These are phyloP conservation scores for Protomyces pachydermus DNA, from an alignment of 1,139 yeast species.

Conservation along the genomic window DNA sequence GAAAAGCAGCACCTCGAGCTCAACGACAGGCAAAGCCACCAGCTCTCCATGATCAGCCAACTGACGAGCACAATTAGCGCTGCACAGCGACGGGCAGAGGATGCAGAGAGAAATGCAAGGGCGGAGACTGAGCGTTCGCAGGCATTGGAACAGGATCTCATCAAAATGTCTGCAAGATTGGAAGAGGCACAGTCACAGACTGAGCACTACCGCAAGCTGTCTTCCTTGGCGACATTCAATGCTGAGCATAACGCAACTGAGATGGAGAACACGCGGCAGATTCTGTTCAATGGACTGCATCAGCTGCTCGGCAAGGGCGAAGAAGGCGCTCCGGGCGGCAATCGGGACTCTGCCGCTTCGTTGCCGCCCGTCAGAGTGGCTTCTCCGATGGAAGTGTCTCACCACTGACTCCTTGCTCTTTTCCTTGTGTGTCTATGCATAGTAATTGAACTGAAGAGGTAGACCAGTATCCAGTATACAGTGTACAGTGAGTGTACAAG, in stretches of 20 bases:
- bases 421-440: no score
- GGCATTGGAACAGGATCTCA: constrained; percentile 1
- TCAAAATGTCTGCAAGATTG: neutral
- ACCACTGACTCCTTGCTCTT: no score
- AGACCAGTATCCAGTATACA: no score
- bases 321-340: neutral
- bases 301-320: neutral
- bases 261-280: constrained; percentile 3
- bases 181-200: constrained; percentile 6
- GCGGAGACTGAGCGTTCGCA: constrained; percentile 6
- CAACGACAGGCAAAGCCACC: neutral
- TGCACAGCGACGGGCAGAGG: constrained; percentile 8
- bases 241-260: constrained; percentile 1
- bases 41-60: neutral
- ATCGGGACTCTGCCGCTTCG: neutral
- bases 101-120: neutral
- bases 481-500: no score
- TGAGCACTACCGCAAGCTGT: constrained; percentile 13
- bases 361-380: neutral
- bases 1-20: constrained; percentile 10
- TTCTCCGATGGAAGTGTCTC: neutral
- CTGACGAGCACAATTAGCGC: neutral
- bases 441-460: no score
- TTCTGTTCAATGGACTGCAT: constrained; percentile 7
- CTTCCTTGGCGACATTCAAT: constrained; percentile 11